Base-by-base conservation (phyloP, 257 asterid species). In the Ballota nigra region DNA sequence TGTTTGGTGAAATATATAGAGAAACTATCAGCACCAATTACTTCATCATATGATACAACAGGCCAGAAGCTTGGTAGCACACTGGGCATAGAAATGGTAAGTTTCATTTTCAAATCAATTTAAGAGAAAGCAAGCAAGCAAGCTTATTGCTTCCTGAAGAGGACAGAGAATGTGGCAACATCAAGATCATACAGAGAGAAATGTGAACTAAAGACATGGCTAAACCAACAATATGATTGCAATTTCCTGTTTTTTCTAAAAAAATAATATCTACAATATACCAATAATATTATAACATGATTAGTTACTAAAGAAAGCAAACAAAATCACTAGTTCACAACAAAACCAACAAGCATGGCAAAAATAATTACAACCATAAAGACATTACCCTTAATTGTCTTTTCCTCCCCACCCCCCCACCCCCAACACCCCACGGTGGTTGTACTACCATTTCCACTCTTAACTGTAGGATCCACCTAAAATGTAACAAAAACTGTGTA, bases 1-100 rank as follows among this genome's bases (percentile, higher is more conserved):
- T 75, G 58, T 53, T 29, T 64, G 61, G 56, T 60, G 63, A 16
- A 9, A 45, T 23, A 55, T 38, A 69, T 16, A 38, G 38, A 70
- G 26, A 61, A 47, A 61, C 28, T 51, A 75, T 23, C 6, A 53
- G 47, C 51, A 74, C 20, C 58, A 51, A 18, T 67, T 16, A 58
- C 47, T 58, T 51, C 72, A 73, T 75, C 52, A 7, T n/a, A 11
- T 41, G 40, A 34, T 13, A 16, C 58, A 34, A 49, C 19, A 11
- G 58, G 36, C 6, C 52, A 56, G 53, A 53, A 24, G 72, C 71
- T 18, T 60, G 20, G 34, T 41, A 56, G 61, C 68, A 40, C 24
- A 26, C 11, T 40, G 53, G n/a, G 33, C 36, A 68, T 38, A 22
- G 55, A 57, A 40, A 56, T 38, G 20, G 16, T 38, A 58, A 70